These are phyloP conservation scores for Phaeosphaeria sp. DNA, from an alignment of 2,329 filamentous ascomycete genomes.

Conservation along the genomic window DNA sequence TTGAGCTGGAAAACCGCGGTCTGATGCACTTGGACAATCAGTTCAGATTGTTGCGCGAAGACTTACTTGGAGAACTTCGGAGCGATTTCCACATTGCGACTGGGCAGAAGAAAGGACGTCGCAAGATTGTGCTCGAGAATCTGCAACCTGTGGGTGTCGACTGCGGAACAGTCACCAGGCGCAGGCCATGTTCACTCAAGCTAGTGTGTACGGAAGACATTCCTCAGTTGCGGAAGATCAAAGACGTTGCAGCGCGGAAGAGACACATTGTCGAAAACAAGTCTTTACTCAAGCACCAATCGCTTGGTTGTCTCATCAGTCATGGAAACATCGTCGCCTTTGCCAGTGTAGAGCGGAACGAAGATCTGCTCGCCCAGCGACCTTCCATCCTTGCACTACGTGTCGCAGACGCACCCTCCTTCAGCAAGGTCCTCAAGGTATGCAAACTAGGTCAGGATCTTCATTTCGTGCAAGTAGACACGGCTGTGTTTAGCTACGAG, in stretches of 20 bases:
- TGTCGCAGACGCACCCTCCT: conserved; percentile 55
- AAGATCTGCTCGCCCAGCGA: conserved; percentile 48
- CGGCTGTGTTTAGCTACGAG: conserved; percentile 72
- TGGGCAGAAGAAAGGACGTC: conserved; percentile 57
- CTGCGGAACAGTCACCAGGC: conserved; percentile 39
- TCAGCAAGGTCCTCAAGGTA: conserved; percentile 56
- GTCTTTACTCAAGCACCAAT: conserved; percentile 64
- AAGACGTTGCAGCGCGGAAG: conserved; percentile 47
- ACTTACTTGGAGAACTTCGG: conserved; percentile 71
- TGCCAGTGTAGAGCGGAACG: conserved; percentile 63
- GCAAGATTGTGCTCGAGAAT: conserved; percentile 49
- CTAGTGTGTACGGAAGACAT: conserved; percentile 56
- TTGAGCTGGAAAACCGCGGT: conserved; percentile 47
- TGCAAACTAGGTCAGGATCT: conserved; percentile 39
- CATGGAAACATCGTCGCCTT: conserved; percentile 65
- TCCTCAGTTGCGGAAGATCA: conserved; percentile 47
- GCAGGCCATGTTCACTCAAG: conserved; percentile 46
- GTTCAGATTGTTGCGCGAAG: conserved; percentile 74
- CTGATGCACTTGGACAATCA: conserved; percentile 70
- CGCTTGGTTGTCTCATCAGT: conserved; percentile 67
- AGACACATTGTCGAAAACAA: conserved; percentile 54
- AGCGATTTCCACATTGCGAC: conserved; percentile 64
- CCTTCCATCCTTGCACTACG: conserved; percentile 61
- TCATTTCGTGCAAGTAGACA: conserved; percentile 67
- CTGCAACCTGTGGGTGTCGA: conserved; percentile 52